Percentiles rank a stretch among this genome's conserved stretches.
phyloP scores from a whole-genome alignment of 192 early-diverging fungal genomes.

The Cladochytrium replicatum region DNA sequence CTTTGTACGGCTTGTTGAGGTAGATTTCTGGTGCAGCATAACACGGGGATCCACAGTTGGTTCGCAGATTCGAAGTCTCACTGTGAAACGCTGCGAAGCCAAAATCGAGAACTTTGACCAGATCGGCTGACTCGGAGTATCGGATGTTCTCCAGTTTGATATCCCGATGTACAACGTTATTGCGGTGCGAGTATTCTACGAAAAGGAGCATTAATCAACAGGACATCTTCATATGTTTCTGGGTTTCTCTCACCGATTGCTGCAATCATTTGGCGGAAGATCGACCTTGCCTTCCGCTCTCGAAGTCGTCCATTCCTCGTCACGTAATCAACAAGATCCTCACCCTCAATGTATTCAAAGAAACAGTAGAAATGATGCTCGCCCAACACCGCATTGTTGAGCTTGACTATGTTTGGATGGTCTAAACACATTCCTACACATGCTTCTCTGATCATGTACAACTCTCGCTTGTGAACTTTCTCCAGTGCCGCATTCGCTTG shows the following conservation, averaged over 20 bases:
- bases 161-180: constrained; percentile 30
- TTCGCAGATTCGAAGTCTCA: constrained; percentile 10
- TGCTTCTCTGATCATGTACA: constrained; percentile 33
- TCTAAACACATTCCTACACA: constrained; percentile 18
- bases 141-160: constrained; percentile 35
- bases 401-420: constrained; percentile 25
- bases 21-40: constrained; percentile 33
- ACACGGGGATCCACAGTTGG: constrained; percentile 28
- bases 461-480: constrained; percentile 21
- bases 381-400: constrained; percentile 21
- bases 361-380: constrained; percentile 36
- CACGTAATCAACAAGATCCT: constrained; percentile 32
- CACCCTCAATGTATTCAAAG: constrained; percentile 26
- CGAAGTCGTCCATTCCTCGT: constrained; percentile 13
- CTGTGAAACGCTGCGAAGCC: constrained; percentile 27
- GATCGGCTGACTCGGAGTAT: constrained; percentile 4
- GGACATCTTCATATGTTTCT: background rate
- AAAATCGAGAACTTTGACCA: constrained; percentile 24
- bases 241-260: constrained; percentile 13
- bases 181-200: constrained; percentile 22
- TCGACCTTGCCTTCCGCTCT: constrained; percentile 6
- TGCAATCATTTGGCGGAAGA: constrained; percentile 23
- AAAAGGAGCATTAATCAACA: no score
- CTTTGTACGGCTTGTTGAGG: constrained; percentile 12
- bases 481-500: constrained; percentile 8